phyloP scores from a whole-genome alignment of 495 filamentous ascomycete genomes.

The Filosporella fistucella region DNA sequence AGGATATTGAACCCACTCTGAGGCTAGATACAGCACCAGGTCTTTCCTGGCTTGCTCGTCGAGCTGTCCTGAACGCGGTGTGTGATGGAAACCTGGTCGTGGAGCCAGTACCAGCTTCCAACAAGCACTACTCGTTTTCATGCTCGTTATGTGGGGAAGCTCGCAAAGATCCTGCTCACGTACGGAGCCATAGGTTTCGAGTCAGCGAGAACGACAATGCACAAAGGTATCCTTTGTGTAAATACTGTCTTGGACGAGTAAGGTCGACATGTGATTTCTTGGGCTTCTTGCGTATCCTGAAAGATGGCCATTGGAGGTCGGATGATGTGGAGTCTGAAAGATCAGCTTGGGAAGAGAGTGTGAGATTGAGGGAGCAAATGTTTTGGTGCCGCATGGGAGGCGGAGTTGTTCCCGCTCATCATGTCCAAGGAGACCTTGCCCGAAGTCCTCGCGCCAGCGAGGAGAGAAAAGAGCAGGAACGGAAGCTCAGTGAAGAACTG shows the following conservation, averaged over 20 bases:
- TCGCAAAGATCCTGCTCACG: slow-evolving; percentile 61
- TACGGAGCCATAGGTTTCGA: slow-evolving; percentile 83
- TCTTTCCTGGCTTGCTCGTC: slow-evolving; percentile 86
- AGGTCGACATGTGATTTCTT: slow-evolving; percentile 88
- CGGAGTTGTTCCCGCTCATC: slow-evolving; percentile 21
- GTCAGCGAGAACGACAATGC: slow-evolving; percentile 80
- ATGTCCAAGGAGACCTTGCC: slow-evolving; percentile 9
- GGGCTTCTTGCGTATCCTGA: slow-evolving; percentile 81
- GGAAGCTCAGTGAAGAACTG: slow-evolving; percentile 21
- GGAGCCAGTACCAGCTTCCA: slow-evolving; percentile 68
- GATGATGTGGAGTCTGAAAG: slow-evolving; percentile 58
- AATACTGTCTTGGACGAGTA: slow-evolving; percentile 78
- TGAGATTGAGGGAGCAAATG: slow-evolving; percentile 84
- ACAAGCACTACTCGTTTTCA: slow-evolving; percentile 57
- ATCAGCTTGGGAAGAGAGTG: slow-evolving; percentile 89
- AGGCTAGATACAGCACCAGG: slow-evolving; percentile 85
- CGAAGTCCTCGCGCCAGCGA: slow-evolving; percentile 16
- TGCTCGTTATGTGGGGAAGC: slow-evolving; percentile 89
- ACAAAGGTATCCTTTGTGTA: slow-evolving; percentile 78
- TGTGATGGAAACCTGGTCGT: slow-evolving; percentile 84
- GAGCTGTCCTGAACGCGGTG: slow-evolving; percentile 76
- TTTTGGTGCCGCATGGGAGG: slow-evolving; percentile 87
- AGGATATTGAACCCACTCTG: slow-evolving; percentile 93
- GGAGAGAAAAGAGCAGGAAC: slow-evolving; percentile 18
- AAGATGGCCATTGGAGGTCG: slow-evolving; percentile 72